Base-by-base conservation (phyloP, 495 filamentous ascomycete genomes). In the Xylaria intraflava region DNA sequence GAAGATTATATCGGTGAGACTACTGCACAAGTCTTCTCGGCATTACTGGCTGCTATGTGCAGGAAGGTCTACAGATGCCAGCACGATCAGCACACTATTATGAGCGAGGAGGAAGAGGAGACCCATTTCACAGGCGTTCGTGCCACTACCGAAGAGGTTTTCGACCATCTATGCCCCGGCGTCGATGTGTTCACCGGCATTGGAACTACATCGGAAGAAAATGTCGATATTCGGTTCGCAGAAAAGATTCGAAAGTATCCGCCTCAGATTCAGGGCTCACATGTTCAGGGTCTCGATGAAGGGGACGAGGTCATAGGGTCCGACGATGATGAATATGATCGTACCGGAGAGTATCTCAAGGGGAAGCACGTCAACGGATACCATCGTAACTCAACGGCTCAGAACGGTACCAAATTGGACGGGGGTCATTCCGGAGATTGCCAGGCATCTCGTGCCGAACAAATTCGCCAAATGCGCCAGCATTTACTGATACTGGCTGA, bases 401-500 rank as follows among this genome's bases (percentile, higher is more conserved):
- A 60, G 40, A 74, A 68, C 51, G 72, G 71, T 0, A 43, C 29
- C 10, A 49, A 55, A 12, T 47, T 47, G 6, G 30, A 35, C 22
- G 68, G 65, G 46, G 63, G 68, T 43, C 62, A 68, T 29, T 66
- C 61, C 19, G 62, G 67, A 12, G 69, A 68, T 12, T 42, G 52
- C 6, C 44, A 60, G 45, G 49, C 64, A 63, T 58, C 73, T 30
- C 66, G 74, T 36, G 64, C 77, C 36, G 53, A 74, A 20, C 72
- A 86, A 14, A 73, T 95, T n/a, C 78, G 83, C 51, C 81, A 86
- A 56, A 70, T 75, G 55, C 69, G 74, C 44, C 74, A 78, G 47
- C 93, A 98, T 59, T 81, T 97, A 14, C 67, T 80, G 20, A 72
- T 94, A 14, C 81, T 99, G 8, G 70, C 83, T 1, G 82, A 89